These are phyloP conservation scores for Mortierella sp. DNA, from an alignment of 371 early-diverging fungal species.

Conservation along the genomic window DNA sequence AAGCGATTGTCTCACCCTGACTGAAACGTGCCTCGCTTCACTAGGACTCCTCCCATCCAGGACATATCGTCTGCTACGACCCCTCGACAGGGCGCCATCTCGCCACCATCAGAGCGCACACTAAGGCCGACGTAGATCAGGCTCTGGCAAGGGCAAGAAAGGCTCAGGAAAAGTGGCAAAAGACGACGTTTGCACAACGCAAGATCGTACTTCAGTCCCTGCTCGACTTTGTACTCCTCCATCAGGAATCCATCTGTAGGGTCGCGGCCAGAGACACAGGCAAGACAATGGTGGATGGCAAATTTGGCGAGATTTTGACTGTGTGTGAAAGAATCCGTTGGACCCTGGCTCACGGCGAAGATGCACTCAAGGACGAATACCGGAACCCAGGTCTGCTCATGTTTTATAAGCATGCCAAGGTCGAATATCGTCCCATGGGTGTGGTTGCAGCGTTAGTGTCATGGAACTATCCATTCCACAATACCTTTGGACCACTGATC, in stretches of 20 bases:
- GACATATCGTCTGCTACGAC: constrained; percentile 84
- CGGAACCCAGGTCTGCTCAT: constrained; percentile 80
- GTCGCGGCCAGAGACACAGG: constrained; percentile 87
- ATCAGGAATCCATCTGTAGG: constrained; percentile 83
- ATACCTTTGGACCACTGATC: constrained; percentile 84
- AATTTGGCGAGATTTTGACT: constrained; percentile 85
- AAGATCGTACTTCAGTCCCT: constrained; percentile 79
- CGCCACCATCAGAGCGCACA: constrained; percentile 70
- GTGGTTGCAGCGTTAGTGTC: constrained; percentile 83
- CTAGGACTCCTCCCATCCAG: constrained; percentile 65
- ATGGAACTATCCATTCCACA: constrained; percentile 92
- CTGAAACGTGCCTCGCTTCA: background rate
- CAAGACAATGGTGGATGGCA: constrained; percentile 88
- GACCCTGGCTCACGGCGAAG: constrained; percentile 86
- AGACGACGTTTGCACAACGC: constrained; percentile 82
- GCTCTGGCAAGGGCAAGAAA: constrained; percentile 67
- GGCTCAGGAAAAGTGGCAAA: constrained; percentile 80
- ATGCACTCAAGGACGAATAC: constrained; percentile 71
- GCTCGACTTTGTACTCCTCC: constrained; percentile 75
- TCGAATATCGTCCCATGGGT: constrained; percentile 86
- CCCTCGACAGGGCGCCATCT: constrained; percentile 88
- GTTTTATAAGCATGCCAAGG: constrained; percentile 80
- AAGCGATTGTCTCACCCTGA: background rate
- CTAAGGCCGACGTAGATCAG: constrained; percentile 66
- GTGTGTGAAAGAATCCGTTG: constrained; percentile 86